phyloP scores from a whole-genome alignment of 2,329 filamentous ascomycete genomes.

The Penicillium psychrosexuale region DNA sequence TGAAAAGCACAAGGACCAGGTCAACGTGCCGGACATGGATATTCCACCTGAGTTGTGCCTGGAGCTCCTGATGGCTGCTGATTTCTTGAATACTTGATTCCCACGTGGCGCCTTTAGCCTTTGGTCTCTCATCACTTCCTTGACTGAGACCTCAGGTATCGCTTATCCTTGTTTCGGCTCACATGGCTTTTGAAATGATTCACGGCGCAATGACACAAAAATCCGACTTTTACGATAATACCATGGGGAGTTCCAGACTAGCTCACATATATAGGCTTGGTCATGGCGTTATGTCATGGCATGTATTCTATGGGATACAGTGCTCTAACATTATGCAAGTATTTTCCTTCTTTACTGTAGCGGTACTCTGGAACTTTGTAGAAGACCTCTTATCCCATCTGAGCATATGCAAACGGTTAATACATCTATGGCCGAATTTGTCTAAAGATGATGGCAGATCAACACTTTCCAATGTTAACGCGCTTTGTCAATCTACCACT shows the following conservation, averaged over 20 bases:
- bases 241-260: slow-evolving; percentile 14
- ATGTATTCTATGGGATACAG: slow-evolving; percentile 3
- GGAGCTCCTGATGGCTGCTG: slow-evolving; percentile 64
- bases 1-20: slow-evolving; percentile 59
- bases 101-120: neutral
- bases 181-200: slow-evolving; percentile 6
- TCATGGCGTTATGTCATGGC: slow-evolving; percentile 1
- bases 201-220: slow-evolving; percentile 13
- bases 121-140: neutral
- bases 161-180: neutral
- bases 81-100: slow-evolving; percentile 56
- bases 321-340: neutral
- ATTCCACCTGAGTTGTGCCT: slow-evolving; percentile 63
- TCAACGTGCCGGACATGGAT: slow-evolving; percentile 64
- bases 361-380: neutral
- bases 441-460: slow-evolving; percentile 52
- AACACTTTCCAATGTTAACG: slow-evolving; percentile 17
- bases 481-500: slow-evolving; percentile 10
- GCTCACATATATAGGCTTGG: neutral
- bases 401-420: slow-evolving; percentile 34
- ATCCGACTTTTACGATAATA: slow-evolving; percentile 1
- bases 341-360: neutral
- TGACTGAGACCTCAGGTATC: neutral
- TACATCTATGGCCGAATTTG: slow-evolving; percentile 38
- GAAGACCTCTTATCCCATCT: slow-evolving; percentile 26